A percentile compares a stretch with the other conserved stretches of the same genome.
Conservation (phyloP, 192 early-diverging fungal genomes). For the Entophlyctis luteolus region DNA sequence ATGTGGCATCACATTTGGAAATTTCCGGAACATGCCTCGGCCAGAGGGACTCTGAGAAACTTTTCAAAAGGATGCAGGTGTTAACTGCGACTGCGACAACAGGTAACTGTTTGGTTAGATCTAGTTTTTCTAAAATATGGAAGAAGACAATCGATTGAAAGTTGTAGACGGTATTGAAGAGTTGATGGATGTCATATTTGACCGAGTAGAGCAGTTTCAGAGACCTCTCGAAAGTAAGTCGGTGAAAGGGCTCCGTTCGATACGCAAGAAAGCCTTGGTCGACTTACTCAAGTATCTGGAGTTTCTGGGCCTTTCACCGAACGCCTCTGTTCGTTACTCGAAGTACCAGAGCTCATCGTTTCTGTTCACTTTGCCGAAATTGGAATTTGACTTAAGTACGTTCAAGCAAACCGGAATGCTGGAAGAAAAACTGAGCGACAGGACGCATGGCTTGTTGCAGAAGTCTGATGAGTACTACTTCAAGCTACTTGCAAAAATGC, state of each 20-base stretch:
- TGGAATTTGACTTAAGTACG: conserved; percentile 2
- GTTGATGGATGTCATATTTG: conserved; percentile 29
- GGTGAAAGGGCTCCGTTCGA: conserved; percentile 59
- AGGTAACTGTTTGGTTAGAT: background rate
- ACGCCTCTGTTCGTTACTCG: conserved; percentile 26
- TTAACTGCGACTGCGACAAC: background rate
- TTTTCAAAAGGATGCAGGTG: background rate
- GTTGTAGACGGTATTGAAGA: conserved; percentile 37
- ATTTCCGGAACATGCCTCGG: too few species aligned
- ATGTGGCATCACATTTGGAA: too few species aligned
- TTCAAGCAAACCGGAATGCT: background rate
- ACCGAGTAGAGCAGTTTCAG: conserved; percentile 41
- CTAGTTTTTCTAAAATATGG: too few species aligned
- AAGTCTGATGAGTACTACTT: conserved; percentile 70
- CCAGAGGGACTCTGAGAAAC: background rate
- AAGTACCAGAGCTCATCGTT: conserved; percentile 33
- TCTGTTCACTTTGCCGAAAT: conserved; percentile 23
- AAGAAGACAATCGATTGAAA: background rate
- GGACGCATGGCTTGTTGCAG: conserved; percentile 36
- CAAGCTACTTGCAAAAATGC: conserved; percentile 59
- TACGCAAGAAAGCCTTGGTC: conserved; percentile 74
- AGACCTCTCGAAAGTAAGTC: conserved; percentile 28
- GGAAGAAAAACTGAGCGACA: background rate
- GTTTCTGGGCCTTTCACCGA: conserved; percentile 55
- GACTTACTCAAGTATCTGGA: conserved; percentile 72